phyloP scores from a whole-genome alignment of 495 filamentous ascomycete genomes.

The Cairneyella variabilis region DNA sequence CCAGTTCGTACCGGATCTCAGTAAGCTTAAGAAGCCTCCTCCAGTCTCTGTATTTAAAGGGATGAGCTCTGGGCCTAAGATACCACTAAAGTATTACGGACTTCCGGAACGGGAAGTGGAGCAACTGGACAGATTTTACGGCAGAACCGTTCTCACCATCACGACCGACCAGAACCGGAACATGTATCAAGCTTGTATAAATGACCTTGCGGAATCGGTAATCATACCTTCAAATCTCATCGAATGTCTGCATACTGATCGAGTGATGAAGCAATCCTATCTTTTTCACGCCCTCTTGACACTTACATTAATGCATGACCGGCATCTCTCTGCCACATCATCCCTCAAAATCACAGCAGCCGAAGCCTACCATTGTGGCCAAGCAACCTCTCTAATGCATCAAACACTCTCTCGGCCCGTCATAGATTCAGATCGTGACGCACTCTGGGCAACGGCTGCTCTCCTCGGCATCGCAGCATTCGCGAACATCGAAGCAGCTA shows the following conservation, averaged over 20 bases:
- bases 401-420: slow-evolving; percentile 28
- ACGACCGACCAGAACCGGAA: neutral
- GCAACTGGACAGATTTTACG: slow-evolving; percentile 31
- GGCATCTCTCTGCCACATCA: slow-evolving; percentile 6
- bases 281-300: slow-evolving; percentile 36
- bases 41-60: neutral
- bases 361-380: slow-evolving; percentile 33
- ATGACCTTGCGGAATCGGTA: neutral
- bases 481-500: slow-evolving; percentile 29
- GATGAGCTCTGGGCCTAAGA: neutral
- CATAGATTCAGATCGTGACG: slow-evolving; percentile 27
- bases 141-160: slow-evolving; percentile 36
- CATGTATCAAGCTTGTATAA: neutral
- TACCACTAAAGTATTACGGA: neutral
- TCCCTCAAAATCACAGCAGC: no score
- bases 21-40: slow-evolving; percentile 24
- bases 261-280: slow-evolving; percentile 20
- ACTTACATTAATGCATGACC: slow-evolving; percentile 35
- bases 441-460: slow-evolving; percentile 34
- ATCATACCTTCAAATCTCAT: neutral
- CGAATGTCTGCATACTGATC: no score
- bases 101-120: slow-evolving; percentile 21
- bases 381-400: slow-evolving; percentile 35
- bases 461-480: slow-evolving; percentile 32
- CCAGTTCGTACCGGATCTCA: neutral